Evolutionary conservation across 2,329 filamentous ascomycete genomes (phyloP), one percentile per base, ranked within the genome.

Genomic region (Penicillium nordicum): DNA sequence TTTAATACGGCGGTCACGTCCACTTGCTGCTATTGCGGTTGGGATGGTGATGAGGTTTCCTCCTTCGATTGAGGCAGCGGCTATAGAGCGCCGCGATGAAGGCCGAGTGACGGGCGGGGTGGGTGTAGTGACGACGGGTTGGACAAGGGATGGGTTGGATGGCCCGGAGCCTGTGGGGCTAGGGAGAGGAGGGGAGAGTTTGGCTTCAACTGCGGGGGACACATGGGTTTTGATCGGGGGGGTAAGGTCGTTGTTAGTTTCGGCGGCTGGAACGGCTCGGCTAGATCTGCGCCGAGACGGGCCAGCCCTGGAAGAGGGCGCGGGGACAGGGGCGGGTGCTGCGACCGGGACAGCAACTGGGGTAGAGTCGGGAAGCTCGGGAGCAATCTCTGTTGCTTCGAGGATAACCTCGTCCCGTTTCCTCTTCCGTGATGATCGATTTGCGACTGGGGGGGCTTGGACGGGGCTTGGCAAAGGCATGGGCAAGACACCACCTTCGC

Each of bases 401-500:
- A 70, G 67, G 2, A 74, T 74, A 21, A 74, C 74, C 30, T 78
- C 72, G 47, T 85, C 82, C 40, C 80, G 74, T 65, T 85, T 86
- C 50, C 84, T 78, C 70, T 86, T 86, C 48, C 68, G 73, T 38
- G 72, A 65, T 27, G 67, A 62, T 45, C 64, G 61, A 44, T 49
- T 64, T 21, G 61, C 57, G 37, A 57, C 58, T 30, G 64, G 59
- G 16, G 62, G 64, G 27, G 61, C 60, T 57, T 67, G 67, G 8
- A 55, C 63, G 11, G 57, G 46, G 29, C 46, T 60, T 34, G 53
- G 23, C 23, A 49, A 10, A 27, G 55, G 11, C 16, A 49, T 55
- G n/a, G 21, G 21, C 40, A 37, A 40, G 4, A n/a, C 45, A 25
- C 32, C 48, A 32, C 44, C 55, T 55, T 57, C 58, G 27, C 53